Conservation (phyloP, 1,139 yeast species). For the Meyerozyma sp. region DNA sequence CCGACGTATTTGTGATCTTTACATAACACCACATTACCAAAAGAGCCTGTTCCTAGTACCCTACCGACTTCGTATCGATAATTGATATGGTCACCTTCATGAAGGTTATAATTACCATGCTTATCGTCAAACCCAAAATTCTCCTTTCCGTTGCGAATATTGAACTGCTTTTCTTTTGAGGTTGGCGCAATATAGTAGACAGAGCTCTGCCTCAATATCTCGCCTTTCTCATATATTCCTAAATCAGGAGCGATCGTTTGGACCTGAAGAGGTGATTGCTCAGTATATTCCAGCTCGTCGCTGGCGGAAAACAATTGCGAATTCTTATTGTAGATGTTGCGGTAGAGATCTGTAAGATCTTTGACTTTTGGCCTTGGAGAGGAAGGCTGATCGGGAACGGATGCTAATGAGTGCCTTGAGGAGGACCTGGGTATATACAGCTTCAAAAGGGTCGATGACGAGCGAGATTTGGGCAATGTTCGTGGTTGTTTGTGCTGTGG, state of each 20-base stretch:
- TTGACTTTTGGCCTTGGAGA: neutral
- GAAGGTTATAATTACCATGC: slow-evolving; percentile 55
- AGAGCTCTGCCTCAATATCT: slow-evolving; percentile 35
- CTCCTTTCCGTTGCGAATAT: slow-evolving; percentile 36
- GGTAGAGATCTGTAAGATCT: slow-evolving; percentile 1
- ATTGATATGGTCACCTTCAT: slow-evolving; percentile 66
- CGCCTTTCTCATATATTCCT: slow-evolving; percentile 50
- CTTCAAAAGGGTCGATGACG: neutral
- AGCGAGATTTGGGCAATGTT: neutral
- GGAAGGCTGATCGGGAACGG: neutral
- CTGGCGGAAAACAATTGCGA: neutral
- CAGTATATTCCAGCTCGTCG: neutral
- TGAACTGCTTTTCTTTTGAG: slow-evolving; percentile 28
- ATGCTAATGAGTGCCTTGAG: neutral
- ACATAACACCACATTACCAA: slow-evolving; percentile 75
- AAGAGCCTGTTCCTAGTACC: slow-evolving; percentile 73
- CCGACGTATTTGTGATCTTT: slow-evolving; percentile 55
- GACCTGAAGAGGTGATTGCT: neutral
- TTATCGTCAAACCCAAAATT: slow-evolving; percentile 76
- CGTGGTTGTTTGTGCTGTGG: neutral
- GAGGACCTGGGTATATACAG: neutral
- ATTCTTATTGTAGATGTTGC: neutral
- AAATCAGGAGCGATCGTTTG: slow-evolving; percentile 11
- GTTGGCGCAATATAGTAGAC: slow-evolving; percentile 25
- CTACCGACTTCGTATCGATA: slow-evolving; percentile 63